Conservation (phyloP, 1,139 yeast genomes). For the Hansenula lynferdii region DNA sequence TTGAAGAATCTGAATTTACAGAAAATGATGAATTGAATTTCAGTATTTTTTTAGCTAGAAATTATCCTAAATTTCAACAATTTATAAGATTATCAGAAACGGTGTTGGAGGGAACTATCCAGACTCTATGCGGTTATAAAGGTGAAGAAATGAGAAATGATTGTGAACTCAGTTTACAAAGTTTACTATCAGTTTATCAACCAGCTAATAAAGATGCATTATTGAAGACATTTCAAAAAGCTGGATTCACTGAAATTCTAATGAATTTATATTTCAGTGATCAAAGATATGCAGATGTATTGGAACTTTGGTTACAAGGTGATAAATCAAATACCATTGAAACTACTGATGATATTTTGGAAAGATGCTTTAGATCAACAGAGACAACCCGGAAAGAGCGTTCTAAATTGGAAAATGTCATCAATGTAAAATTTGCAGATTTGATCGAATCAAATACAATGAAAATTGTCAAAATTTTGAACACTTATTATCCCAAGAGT, state of each 20-base stretch:
- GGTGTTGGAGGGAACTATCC: constrained; percentile 41
- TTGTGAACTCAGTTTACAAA: constrained; percentile 70
- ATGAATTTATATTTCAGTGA: constrained; percentile 53
- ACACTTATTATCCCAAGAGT: constrained; percentile 33
- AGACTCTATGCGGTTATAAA: constrained; percentile 43
- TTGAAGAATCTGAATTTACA: constrained; percentile 11
- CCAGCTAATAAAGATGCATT: constrained; percentile 48
- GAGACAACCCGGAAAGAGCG: constrained; percentile 29
- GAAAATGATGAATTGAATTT: constrained; percentile 34
- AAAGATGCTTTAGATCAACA: constrained; percentile 34
- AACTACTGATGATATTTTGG: constrained; percentile 30
- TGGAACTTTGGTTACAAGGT: constrained; percentile 32
- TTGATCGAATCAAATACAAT: constrained; percentile 31
- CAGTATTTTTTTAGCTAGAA: constrained; percentile 69
- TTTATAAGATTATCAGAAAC: constrained; percentile 67
- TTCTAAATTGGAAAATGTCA: constrained; percentile 29
- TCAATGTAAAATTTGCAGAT: constrained; percentile 33
- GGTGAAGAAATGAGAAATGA: constrained; percentile 38
- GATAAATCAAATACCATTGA: constrained; percentile 19
- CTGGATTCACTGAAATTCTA: constrained; percentile 55
- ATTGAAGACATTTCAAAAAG: constrained; percentile 46
- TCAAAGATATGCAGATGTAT: constrained; percentile 45
- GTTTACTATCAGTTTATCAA: constrained; percentile 58
- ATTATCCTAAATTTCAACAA: constrained; percentile 76
- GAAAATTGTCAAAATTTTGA: constrained; percentile 35